A percentile compares a stretch with the other conserved stretches of the same genome.
phyloP scores from a whole-genome alignment of 768 basidiomycete species.

The Tylopilus rubrobrunneus region DNA sequence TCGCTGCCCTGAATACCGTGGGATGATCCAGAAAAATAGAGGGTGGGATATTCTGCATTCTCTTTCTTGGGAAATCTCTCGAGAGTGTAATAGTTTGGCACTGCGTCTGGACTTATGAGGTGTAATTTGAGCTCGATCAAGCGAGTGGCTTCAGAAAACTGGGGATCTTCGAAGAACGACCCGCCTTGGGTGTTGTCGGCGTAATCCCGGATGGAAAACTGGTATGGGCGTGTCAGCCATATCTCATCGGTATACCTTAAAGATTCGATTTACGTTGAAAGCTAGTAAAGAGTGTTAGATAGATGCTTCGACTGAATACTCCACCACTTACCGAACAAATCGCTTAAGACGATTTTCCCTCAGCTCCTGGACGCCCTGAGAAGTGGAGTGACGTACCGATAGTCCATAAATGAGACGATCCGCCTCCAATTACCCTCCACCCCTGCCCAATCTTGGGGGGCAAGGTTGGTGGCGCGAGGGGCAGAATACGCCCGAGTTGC shows the following conservation, averaged over 20 bases:
- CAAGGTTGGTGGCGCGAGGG: constrained; percentile 34
- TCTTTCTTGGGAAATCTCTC: constrained; percentile 21
- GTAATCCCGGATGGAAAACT: constrained; percentile 24
- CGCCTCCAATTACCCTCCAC: constrained; percentile 73
- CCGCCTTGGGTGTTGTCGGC: constrained; percentile 13
- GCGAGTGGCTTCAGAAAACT: constrained; percentile 63
- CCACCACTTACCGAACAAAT: constrained; percentile 22
- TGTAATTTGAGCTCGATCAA: constrained; percentile 55
- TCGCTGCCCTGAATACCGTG: constrained; percentile 40
- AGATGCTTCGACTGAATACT: not conserved
- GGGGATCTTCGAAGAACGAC: constrained; percentile 47
- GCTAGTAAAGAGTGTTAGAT: constrained; percentile 28
- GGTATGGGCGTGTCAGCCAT: not conserved
- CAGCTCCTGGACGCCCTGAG: constrained; percentile 31
- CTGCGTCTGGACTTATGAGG: constrained; percentile 34
- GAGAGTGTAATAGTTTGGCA: constrained; percentile 18
- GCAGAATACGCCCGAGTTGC: constrained; percentile 54
- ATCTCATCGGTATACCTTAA: not conserved
- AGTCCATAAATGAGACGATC: constrained; percentile 77
- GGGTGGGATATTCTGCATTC: constrained; percentile 35
- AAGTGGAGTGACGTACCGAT: constrained; percentile 42
- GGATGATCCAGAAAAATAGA: constrained; percentile 47
- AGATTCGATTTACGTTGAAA: constrained; percentile 42
- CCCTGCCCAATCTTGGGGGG: constrained; percentile 63
- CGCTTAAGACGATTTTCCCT: constrained; percentile 11